These are phyloP conservation scores for Xylariaceae sp. DNA, from an alignment of 2,329 filamentous ascomycete genomes.

Conservation along the genomic window DNA sequence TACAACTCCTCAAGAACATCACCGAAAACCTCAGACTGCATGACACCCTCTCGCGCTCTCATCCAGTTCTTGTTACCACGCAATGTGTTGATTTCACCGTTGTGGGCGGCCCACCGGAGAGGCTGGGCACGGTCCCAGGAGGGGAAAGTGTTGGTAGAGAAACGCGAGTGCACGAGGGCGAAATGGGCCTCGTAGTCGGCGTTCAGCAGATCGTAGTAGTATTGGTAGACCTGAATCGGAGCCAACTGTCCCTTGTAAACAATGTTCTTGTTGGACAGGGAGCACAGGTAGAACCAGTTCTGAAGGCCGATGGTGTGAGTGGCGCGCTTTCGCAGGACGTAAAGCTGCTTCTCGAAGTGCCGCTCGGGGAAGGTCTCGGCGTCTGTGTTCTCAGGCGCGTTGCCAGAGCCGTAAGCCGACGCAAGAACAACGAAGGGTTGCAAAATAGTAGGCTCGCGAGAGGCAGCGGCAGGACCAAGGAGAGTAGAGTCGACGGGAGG, in stretches of 20 bases:
- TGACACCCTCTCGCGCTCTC: conserved; percentile 90
- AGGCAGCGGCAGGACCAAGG: conserved; percentile 85
- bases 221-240: conserved; percentile 92
- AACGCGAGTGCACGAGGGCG: conserved; percentile 91
- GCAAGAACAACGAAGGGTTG: conserved; percentile 91
- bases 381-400: conserved; percentile 72
- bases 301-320: conserved; percentile 92
- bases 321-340: conserved; percentile 87
- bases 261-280: conserved; percentile 95
- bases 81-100: conserved; percentile 96
- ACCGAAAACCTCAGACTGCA: conserved; percentile 88
- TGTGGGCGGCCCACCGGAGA: conserved; percentile 93
- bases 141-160: conserved; percentile 97
- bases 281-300: conserved; percentile 99
- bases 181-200: conserved; percentile 98
- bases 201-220: conserved; percentile 94
- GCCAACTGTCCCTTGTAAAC: conserved; percentile 97
- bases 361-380: conserved; percentile 75
- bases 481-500: conserved; percentile 90
- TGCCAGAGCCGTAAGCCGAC: conserved; percentile 77
- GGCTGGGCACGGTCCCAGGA: conserved; percentile 98
- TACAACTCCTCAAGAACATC: conserved; percentile 88
- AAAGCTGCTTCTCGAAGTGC: conserved; percentile 88
- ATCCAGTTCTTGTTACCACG: conserved; percentile 99
- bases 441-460: conserved; percentile 88